Base-by-base conservation (phyloP, 1,139 yeast species). In the Geotrichum restrictum region DNA sequence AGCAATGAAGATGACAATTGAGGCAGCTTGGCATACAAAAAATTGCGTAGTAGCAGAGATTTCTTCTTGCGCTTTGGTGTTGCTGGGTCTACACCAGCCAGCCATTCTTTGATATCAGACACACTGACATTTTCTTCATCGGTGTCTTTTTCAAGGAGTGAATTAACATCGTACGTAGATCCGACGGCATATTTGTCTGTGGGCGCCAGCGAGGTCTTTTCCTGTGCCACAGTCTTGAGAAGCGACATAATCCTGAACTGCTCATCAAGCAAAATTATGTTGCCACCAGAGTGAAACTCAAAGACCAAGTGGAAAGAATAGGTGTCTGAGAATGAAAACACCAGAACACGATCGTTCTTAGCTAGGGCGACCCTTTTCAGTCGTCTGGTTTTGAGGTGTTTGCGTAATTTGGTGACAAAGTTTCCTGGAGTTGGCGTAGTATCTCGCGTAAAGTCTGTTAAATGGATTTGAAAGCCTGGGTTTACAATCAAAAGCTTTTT, bases 231-330 rank as follows among this genome's bases (percentile, higher is more conserved):
- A 14, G 54, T 48, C 43, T 48, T 53, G 51, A 48, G 53, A 8
- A 91, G 71, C 0, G 94, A 76, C 62, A 89, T 62, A 48, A 89
- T 89, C 63, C 79, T 82, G 59, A 74, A 70, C 31, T 83, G 77
- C 36, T 81, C 78, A 65, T 91, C 95, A 58, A 91, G 74, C 22
- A 93, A 73, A 31, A 93, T 73, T 55, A 93, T 80, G 64, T 93
- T 93, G 36, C 98, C 98, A 1, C 96, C 96, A 64, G 96, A 88
- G 72, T 89, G 91, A 62, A 93, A 91, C 65, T 93, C 98, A 56
- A 93, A 70, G 0, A 88, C 96, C 59, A 91, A 73, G 63, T 86
- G 85, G 67, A 72, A 87, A 52, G 81, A 66, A 6, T 95, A 94
- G 27, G 69, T 72, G 61, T 88, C 95, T 50, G 89, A 81, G 68